Evolutionary conservation across 2,329 filamentous ascomycete species (phyloP), one percentile per base, ranked within the genome.

Genomic region (Fusarium sacchari): DNA sequence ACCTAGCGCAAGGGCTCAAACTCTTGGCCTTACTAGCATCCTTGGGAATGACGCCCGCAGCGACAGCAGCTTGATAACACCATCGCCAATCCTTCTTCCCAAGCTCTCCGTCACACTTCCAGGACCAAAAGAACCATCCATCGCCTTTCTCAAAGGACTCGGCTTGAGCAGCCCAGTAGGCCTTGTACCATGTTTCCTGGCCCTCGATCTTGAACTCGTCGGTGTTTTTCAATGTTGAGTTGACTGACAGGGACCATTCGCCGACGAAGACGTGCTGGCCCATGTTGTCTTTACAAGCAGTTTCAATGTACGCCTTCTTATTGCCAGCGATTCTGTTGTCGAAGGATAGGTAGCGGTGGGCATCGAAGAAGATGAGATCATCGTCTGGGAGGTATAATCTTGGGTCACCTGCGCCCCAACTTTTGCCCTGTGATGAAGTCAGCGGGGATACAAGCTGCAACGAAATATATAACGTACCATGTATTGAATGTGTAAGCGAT

Each of bases 51-150:
- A 73, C 78, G 5, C 78, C 78, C 0, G 76, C 78, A 0, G 59
- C 69, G 15, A 79, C 78, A 4, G 79, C 77, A 44, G 72, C 69
- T 62, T 79, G 67, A 72, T 88, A 88, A 68, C 84, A 84, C 86
- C 86, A 88, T 28, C 85, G 78, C 80, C 83, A 87, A 72, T 87
- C 85, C 28, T 66, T 32, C n/a, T 66, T 59, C 1, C 64, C 64
- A 40, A 81, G 82, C 64, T 72, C 85, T 22, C 78, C 88, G 2
- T 74, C 73, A 46, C 78, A 80, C 80, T 90, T 91, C 89, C 89
- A 91, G 2, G 84, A 84, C 89, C 89, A 91, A 75, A 90, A 91
- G 7, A 88, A 78, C 88, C 88, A 91, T 0, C 88, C 88, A 13
- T 82, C 81, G 22, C 83, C 80, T 63, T 83, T 83, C 80, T 91